Evolutionary conservation across 352 stramenopile species (phyloP).

Genomic region (Globisporangium alternatum): DNA sequence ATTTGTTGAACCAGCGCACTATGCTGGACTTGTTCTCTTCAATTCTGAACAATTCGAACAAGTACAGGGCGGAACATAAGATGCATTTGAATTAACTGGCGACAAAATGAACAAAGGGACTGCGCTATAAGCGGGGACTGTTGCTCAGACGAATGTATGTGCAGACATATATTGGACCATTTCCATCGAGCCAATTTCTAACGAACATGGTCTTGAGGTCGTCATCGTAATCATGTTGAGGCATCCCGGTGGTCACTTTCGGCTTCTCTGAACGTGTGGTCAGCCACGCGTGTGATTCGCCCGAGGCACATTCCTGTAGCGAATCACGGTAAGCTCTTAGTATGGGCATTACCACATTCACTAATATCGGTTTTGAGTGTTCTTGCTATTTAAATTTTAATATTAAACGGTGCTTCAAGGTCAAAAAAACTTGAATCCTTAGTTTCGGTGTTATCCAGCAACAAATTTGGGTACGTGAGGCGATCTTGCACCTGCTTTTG

Average conservation of each 20-base stretch:
- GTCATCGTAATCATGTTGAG: not conserved
- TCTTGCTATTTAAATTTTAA: not conserved
- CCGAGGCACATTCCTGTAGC: not conserved
- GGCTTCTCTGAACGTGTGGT: not conserved
- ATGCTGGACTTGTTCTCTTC: not conserved
- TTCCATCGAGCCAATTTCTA: no score
- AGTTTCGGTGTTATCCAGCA: not conserved
- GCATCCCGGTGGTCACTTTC: not conserved
- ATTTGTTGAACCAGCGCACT: not conserved
- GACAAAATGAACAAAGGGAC: not conserved
- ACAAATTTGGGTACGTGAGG: not conserved
- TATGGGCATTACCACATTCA: not conserved
- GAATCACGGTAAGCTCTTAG: slow-evolving; percentile 1
- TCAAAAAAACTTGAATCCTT: slow-evolving; percentile 19
- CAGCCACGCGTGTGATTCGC: slow-evolving; percentile 7
- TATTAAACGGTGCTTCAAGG: not conserved
- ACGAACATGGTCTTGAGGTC: not conserved
- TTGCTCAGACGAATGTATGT: not conserved
- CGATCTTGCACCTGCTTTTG: not conserved
- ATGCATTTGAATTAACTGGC: not conserved
- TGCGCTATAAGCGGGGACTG: not conserved
- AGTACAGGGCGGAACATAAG: not conserved
- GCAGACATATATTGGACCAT: no score
- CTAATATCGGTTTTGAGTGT: slow-evolving; percentile 5
- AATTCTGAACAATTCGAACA: not conserved